Percentiles rank a stretch among this genome's conserved stretches.
Conservation (phyloP, 371 early-diverging fungal species). For the Rhizopus arrhizus region DNA sequence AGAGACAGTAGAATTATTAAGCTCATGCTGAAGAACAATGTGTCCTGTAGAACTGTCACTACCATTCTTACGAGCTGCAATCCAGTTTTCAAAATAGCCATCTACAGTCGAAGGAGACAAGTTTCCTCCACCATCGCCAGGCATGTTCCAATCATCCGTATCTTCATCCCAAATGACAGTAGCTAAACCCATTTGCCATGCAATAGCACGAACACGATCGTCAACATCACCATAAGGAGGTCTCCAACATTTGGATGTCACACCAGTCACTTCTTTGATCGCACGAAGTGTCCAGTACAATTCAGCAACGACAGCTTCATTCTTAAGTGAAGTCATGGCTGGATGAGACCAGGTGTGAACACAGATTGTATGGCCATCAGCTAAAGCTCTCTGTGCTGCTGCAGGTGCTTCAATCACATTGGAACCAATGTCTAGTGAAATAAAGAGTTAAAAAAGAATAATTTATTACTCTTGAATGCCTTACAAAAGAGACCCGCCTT, state of each 20-base stretch:
- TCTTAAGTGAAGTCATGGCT: slow-evolving; percentile 54
- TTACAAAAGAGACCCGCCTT: slow-evolving; percentile 30
- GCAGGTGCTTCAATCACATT: slow-evolving; percentile 35
- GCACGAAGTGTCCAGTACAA: slow-evolving; percentile 54
- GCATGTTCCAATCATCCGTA: slow-evolving; percentile 44
- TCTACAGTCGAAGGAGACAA: slow-evolving; percentile 38
- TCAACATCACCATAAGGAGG: slow-evolving; percentile 62
- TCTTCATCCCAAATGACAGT: slow-evolving; percentile 46
- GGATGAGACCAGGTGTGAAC: slow-evolving; percentile 66
- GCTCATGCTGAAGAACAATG: slow-evolving; percentile 54
- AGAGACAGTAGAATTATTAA: slow-evolving; percentile 45
- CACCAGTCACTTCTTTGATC: slow-evolving; percentile 58
- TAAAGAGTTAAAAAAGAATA: neutral
- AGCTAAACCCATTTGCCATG: slow-evolving; percentile 56
- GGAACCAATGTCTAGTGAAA: slow-evolving; percentile 29
- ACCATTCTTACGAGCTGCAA: slow-evolving; percentile 37
- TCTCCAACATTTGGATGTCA: slow-evolving; percentile 60
- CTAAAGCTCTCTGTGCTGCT: slow-evolving; percentile 36
- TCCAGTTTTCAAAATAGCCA: slow-evolving; percentile 48
- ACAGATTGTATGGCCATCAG: slow-evolving; percentile 38
- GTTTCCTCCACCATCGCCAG: slow-evolving; percentile 43
- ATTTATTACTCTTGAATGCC: neutral
- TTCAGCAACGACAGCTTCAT: slow-evolving; percentile 62
- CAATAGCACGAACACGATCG: slow-evolving; percentile 56
- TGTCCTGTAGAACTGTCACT: slow-evolving; percentile 42